Percentiles rank a stretch among this genome's conserved stretches.
Evolutionary conservation across 2,329 filamentous ascomycete species (phyloP).

Genomic region (Penicillium sp.): DNA sequence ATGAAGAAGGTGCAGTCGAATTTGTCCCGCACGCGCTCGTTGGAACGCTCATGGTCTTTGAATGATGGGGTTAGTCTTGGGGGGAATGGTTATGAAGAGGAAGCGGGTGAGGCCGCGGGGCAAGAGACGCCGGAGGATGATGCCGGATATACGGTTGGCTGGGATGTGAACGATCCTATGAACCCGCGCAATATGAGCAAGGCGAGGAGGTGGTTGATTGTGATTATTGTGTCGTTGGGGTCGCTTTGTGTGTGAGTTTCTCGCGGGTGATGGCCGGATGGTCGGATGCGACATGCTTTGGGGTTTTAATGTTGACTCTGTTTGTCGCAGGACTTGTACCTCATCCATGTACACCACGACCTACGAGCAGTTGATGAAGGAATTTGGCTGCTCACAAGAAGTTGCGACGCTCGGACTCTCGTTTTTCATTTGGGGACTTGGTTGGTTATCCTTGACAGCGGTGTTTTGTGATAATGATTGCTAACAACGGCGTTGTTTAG

Average conservation of each 20-base stretch:
- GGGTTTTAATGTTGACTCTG: conserved; percentile 7
- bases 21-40: conserved; percentile 29
- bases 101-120: conserved; percentile 29
- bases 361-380: conserved; percentile 75
- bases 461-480: not conserved
- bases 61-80: conserved; percentile 43
- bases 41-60: conserved; percentile 45
- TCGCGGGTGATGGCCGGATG: conserved; percentile 2
- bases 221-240: conserved; percentile 73
- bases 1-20: conserved; percentile 33
- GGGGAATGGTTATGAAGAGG: conserved; percentile 26
- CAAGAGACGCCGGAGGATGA: conserved; percentile 27
- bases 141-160: conserved; percentile 70
- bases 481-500: conserved; percentile 32
- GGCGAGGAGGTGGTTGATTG: conserved; percentile 78
- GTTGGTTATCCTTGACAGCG: conserved; percentile 34
- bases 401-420: conserved; percentile 82
- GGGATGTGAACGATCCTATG: conserved; percentile 75
- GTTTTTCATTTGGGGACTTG: conserved; percentile 80
- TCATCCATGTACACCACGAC: conserved; percentile 90
- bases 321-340: conserved; percentile 69
- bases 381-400: conserved; percentile 73
- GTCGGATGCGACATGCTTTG: conserved; percentile 1
- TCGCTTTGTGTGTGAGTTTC: conserved; percentile 80
- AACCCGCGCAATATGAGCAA: conserved; percentile 73